phyloP scores from a whole-genome alignment of 768 basidiomycete species.

The Russula emetica region DNA sequence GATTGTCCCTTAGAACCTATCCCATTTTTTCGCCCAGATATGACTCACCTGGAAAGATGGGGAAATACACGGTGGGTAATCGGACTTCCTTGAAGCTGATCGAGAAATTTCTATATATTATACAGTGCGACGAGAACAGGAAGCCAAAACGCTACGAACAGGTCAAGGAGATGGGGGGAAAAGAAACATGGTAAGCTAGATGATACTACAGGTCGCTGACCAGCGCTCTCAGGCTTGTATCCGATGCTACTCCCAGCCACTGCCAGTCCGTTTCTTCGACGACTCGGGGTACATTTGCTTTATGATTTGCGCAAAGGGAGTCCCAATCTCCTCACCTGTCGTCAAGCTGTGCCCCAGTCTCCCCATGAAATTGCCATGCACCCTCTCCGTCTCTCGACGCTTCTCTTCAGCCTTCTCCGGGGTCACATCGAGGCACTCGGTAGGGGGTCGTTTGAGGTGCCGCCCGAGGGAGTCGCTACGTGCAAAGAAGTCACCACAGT shows the following conservation, averaged over 20 bases:
- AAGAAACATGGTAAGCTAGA: background rate
- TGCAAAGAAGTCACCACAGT: constrained; percentile 11
- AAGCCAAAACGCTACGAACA: background rate
- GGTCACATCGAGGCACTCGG: background rate
- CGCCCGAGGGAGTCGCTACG: background rate
- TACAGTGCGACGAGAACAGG: background rate
- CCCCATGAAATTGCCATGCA: background rate
- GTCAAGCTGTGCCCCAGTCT: background rate
- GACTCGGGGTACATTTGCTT: background rate
- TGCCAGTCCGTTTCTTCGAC: background rate
- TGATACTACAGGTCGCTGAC: too few species aligned
- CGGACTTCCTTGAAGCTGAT: background rate
- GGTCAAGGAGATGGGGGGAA: background rate
- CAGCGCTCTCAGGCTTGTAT: too few species aligned
- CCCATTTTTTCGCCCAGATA: too few species aligned
- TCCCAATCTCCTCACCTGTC: background rate
- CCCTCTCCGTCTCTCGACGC: background rate
- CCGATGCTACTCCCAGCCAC: background rate
- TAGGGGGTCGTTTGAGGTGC: background rate
- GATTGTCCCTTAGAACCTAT: background rate
- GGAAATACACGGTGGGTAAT: background rate
- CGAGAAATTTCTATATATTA: background rate
- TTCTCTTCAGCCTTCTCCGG: background rate
- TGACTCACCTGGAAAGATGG: background rate
- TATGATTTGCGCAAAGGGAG: background rate